phyloP scores from a whole-genome alignment of 345 rosid genomes.

The Microcos paniculata region DNA sequence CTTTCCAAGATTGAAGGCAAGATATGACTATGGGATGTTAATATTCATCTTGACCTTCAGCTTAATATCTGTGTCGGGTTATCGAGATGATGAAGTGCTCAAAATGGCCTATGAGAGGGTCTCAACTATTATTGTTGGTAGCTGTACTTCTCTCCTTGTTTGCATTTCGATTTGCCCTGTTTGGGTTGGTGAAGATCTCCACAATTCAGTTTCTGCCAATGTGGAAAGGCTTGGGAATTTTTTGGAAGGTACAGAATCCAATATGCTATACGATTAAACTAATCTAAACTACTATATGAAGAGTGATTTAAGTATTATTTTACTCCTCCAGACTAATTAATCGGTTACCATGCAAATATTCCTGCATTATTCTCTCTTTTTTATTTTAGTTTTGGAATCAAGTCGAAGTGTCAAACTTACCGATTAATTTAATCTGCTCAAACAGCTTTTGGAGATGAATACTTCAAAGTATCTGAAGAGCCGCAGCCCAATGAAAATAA shows the following conservation, averaged over 20 bases:
- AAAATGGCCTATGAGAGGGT: slow-evolving; percentile 27
- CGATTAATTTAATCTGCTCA: neutral
- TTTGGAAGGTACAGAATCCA: slow-evolving; percentile 23
- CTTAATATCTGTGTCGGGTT: slow-evolving; percentile 35
- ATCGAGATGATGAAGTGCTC: slow-evolving; percentile 15
- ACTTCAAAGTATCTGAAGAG: slow-evolving; percentile 4
- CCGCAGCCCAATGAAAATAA: neutral
- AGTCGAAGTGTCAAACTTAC: neutral
- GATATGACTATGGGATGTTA: slow-evolving; percentile 41
- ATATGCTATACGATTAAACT: neutral
- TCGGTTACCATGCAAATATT: neutral
- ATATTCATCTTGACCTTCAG: slow-evolving; percentile 46
- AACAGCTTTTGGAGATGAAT: slow-evolving; percentile 29
- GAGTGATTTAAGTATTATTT: neutral
- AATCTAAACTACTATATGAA: neutral
- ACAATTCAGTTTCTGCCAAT: slow-evolving; percentile 19
- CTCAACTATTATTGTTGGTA: slow-evolving; percentile 32
- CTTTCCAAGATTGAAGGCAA: slow-evolving; percentile 36
- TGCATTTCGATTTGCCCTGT: slow-evolving; percentile 27
- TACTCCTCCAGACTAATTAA: neutral
- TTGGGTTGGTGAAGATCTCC: slow-evolving; percentile 32
- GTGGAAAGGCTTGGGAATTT: slow-evolving; percentile 30
- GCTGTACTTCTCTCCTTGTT: slow-evolving; percentile 1
- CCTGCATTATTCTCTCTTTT: neutral
- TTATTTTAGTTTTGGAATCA: neutral